Conservation (phyloP, 2,329 filamentous ascomycete genomes). For the Endoconidiophora laricicola region DNA sequence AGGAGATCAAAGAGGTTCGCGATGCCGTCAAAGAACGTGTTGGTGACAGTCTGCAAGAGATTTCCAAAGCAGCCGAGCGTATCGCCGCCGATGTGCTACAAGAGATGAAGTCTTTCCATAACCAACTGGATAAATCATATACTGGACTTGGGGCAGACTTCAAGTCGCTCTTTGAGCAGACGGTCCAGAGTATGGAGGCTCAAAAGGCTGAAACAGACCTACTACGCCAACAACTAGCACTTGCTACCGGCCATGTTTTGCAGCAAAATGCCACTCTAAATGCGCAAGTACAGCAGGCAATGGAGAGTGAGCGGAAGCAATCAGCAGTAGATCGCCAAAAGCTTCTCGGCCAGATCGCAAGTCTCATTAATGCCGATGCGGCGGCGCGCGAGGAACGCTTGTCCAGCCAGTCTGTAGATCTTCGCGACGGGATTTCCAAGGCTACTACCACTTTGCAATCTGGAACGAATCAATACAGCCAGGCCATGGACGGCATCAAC, state of each 20-base stretch:
- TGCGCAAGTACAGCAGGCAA: conserved; percentile 47
- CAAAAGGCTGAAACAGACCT: conserved; percentile 9
- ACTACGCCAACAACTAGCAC: conserved; percentile 8
- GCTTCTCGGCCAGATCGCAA: conserved; percentile 42
- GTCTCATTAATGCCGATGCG: conserved; percentile 16
- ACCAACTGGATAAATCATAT: conserved; percentile 66
- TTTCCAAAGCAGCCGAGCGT: conserved; percentile 4
- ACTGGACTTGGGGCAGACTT: conserved; percentile 71
- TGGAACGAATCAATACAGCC: conserved; percentile 47
- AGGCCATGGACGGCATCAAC: conserved; percentile 61
- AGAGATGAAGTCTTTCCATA: conserved; percentile 9
- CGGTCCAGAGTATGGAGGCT: conserved; percentile 51
- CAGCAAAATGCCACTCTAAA: conserved; percentile 54
- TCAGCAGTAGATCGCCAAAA: conserved; percentile 50
- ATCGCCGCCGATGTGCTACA: conserved; percentile 10
- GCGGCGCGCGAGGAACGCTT: conserved; percentile 6
- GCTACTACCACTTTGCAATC: conserved; percentile 49
- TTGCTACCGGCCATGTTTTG: conserved; percentile 19
- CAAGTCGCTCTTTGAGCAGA: conserved; percentile 67
- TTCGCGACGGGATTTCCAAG: conserved; percentile 18
- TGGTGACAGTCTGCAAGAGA: conserved; percentile 8
- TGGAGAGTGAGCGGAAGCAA: conserved; percentile 59
- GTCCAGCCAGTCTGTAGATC: conserved; percentile 3
- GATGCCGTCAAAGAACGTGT: conserved; percentile 56
- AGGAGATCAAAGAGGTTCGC: conserved; percentile 53